Percentiles rank a stretch among this genome's conserved stretches.
These are phyloP conservation scores for Psilocybe sp. DNA, from an alignment of 768 basidiomycete species.

Conservation along the genomic window DNA sequence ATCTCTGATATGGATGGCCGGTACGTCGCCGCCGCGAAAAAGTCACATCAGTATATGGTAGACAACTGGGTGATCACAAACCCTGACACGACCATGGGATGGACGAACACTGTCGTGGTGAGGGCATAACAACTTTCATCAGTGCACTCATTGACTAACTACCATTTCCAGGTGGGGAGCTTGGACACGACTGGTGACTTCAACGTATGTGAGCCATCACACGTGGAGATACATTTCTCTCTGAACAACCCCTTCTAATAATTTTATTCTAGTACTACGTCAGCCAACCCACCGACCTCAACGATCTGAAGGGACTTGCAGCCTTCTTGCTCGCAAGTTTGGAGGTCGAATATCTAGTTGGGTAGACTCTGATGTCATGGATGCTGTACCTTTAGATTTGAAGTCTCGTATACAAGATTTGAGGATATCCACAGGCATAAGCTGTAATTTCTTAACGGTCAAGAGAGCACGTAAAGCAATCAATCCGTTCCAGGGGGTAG, in stretches of 20 bases:
- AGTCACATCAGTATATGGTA: conserved; percentile 40
- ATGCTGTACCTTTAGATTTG: neutral
- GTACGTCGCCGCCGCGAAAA: conserved; percentile 33
- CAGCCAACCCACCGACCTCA: conserved; percentile 33
- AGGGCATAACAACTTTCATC: conserved; percentile 10
- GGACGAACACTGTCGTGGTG: conserved; percentile 44
- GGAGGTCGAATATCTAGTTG: conserved; percentile 29
- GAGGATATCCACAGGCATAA: no score
- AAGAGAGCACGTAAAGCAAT: no score
- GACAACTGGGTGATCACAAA: conserved; percentile 39
- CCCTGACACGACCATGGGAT: conserved; percentile 41
- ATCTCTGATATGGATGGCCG: conserved; percentile 36
- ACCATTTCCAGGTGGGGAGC: conserved; percentile 39
- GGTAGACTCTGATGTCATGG: neutral
- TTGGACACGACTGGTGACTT: conserved; percentile 35
- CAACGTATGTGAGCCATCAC: conserved; percentile 34
- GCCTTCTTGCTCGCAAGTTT: conserved; percentile 46
- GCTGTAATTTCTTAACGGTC: no score
- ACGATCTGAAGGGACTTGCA: conserved; percentile 46
- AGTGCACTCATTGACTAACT: neutral
- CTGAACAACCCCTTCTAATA: neutral
- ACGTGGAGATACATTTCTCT: no score
- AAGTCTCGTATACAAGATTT: no score
- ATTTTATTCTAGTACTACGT: conserved; percentile 37
- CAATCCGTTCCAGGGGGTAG: no score